Evolutionary conservation across 1,284 basidiomycete genomes (phyloP).

Genomic region (Bjerkandera adusta): DNA sequence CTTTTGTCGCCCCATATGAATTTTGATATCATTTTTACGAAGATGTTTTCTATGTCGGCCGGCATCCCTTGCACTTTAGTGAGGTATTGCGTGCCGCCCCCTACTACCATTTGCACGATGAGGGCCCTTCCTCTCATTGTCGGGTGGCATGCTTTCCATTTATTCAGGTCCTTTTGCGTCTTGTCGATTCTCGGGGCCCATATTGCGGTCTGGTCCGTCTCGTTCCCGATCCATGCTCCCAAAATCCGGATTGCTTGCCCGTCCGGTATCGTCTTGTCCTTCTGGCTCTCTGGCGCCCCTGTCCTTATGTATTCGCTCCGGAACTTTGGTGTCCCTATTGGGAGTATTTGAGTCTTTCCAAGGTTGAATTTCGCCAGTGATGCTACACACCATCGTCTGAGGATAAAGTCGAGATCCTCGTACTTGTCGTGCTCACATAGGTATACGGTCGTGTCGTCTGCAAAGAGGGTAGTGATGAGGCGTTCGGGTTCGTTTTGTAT

Average conservation of each 20-base stretch:
- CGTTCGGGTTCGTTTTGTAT: conserved; percentile 14
- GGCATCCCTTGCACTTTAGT: conserved; percentile 28
- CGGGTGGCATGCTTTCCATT: conserved; percentile 21
- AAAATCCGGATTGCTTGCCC: conserved; percentile 22
- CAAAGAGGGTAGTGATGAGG: conserved; percentile 28
- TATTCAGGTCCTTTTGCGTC: conserved; percentile 9
- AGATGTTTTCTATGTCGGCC: neutral
- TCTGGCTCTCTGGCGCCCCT: too few relatives aligned
- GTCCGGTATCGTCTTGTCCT: too few relatives aligned
- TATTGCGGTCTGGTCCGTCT: neutral
- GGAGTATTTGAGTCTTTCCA: conserved; percentile 35
- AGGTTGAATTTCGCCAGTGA: conserved; percentile 34
- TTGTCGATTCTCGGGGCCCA: conserved; percentile 24
- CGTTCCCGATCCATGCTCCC: conserved; percentile 30
- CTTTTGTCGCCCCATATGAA: conserved; percentile 24
- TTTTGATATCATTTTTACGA: conserved; percentile 8
- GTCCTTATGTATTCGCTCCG: too few relatives aligned
- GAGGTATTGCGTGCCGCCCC: conserved; percentile 26
- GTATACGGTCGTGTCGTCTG: conserved; percentile 31
- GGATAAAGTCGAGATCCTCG: conserved; percentile 17
- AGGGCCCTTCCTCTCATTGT: conserved; percentile 19
- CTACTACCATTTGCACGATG: conserved; percentile 22
- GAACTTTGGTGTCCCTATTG: conserved; percentile 23
- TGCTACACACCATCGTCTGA: conserved; percentile 30
- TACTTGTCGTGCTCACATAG: conserved; percentile 21